Evolutionary conservation across 1,284 basidiomycete genomes (phyloP).

Genomic region (Volvariella volvacea): DNA sequence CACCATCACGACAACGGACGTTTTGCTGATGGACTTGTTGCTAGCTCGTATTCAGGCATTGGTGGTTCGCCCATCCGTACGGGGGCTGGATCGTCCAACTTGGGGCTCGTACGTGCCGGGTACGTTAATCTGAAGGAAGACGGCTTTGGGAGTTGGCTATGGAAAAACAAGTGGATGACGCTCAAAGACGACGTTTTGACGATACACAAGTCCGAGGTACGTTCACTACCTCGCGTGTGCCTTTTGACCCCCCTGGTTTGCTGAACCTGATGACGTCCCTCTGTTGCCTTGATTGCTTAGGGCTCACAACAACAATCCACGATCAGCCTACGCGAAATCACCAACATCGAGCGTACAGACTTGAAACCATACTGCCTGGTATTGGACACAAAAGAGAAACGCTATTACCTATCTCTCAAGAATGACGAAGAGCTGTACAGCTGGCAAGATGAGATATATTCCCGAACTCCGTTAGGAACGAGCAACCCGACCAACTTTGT

Average conservation of each 20-base stretch:
- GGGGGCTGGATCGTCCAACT: constrained; percentile 27
- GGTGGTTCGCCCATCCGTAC: constrained; percentile 68
- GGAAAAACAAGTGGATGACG: constrained; percentile 89
- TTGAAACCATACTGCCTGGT: constrained; percentile 22
- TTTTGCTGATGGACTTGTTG: constrained; percentile 51
- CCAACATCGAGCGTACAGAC: constrained; percentile 26
- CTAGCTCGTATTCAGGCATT: constrained; percentile 60
- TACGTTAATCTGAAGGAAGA: constrained; percentile 84
- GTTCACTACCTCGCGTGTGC: constrained; percentile 18
- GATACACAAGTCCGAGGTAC: constrained; percentile 91
- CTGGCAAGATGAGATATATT: constrained; percentile 36
- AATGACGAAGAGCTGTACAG: constrained; percentile 32
- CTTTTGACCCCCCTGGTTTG: too few species aligned
- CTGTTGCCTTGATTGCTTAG: too few species aligned
- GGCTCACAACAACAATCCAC: constrained; percentile 59
- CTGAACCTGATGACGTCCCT: too few species aligned
- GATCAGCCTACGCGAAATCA: constrained; percentile 38
- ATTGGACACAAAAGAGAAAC: constrained; percentile 22
- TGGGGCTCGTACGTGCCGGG: constrained; percentile 57
- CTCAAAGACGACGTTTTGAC: constrained; percentile 77
- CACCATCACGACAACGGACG: constrained; percentile 47
- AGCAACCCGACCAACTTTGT: constrained; percentile 27
- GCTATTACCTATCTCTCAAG: constrained; percentile 27
- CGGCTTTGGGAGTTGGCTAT: constrained; percentile 80
- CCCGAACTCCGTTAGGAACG: constrained; percentile 23